These are phyloP conservation scores for Fusarium illudens DNA, from an alignment of 2,329 filamentous ascomycete genomes.

Conservation along the genomic window DNA sequence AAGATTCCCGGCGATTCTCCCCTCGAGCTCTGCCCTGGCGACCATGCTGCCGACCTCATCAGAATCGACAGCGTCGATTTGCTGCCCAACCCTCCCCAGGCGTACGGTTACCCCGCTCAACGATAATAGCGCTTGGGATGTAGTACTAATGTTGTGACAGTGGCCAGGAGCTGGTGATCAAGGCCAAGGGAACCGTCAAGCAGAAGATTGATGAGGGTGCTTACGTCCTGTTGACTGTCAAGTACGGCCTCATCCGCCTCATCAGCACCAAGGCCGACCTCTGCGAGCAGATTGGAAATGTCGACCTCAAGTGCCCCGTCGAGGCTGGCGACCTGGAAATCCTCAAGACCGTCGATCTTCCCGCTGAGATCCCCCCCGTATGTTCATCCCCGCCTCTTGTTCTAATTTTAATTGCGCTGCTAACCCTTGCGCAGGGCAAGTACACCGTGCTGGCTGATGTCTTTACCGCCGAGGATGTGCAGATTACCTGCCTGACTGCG, in stretches of 20 bases:
- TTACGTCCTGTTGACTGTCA: conserved; percentile 84
- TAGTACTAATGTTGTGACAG: conserved; percentile 57
- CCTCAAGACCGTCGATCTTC: conserved; percentile 84
- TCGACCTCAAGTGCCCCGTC: conserved; percentile 89
- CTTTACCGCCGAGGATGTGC: conserved; percentile 73
- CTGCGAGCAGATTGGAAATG: conserved; percentile 88
- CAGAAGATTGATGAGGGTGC: conserved; percentile 79
- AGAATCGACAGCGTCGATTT: conserved; percentile 82
- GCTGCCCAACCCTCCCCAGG: conserved; percentile 81
- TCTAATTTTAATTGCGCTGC: conserved; percentile 32
- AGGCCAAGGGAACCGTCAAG: conserved; percentile 77
- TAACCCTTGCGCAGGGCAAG: conserved; percentile 70
- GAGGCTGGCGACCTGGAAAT: conserved; percentile 78
- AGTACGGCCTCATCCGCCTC: conserved; percentile 92
- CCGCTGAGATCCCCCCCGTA: conserved; percentile 88
- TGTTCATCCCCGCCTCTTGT: conserved; percentile 47
- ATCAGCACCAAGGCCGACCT: conserved; percentile 83
- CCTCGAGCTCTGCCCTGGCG: conserved; percentile 75
- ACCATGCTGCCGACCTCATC: conserved; percentile 75
- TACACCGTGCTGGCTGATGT: conserved; percentile 92
- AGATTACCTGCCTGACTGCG: conserved; percentile 88
- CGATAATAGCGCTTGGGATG: not conserved
- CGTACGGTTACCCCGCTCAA: conserved; percentile 66
- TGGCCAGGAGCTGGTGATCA: conserved; percentile 79
- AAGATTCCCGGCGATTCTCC: conserved; percentile 87